Base-by-base conservation (phyloP, 805 yeast genomes). In the Blastobotrys robertii region DNA sequence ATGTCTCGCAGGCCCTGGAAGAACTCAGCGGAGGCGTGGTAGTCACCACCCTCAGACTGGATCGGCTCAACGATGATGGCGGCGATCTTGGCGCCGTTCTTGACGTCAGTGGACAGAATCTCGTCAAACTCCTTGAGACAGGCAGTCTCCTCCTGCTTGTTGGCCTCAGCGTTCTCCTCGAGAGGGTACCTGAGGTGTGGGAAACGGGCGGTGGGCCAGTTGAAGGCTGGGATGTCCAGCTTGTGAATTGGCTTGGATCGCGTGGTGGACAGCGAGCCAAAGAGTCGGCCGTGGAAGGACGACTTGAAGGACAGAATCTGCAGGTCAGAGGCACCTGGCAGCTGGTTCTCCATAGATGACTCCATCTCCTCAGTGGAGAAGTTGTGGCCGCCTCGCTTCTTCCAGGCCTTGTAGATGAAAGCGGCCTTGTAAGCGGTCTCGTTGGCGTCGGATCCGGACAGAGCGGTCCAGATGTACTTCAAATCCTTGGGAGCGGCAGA, bases 181-280 rank as follows among this genome's bases (percentile, higher is more conserved):
- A 87, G 73, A 46, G 97, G 97, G 64, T 86, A 88, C 64, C 79
- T 69, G 65, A 85, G 79, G 41, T 73, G 55, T 50, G 97, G 97
- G 70, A 80, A 88, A 50, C 85, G 86, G 44, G 96, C 96, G 63
- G 84, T 87, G 59, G 97, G 97, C 97, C 97, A 88, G 59, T 84
- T 77, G 70, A 88, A 88, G 5, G 95, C 79, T 48, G 97, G 97
- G 67, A 90, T 60, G 45, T 69, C 72, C 64, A 88, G 69, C 69
- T 90, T 88, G 72, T 88, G 97, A 55, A 90, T 76, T 52, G 97
- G 95, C 71, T 86, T 90, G 44, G 96, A 86, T 63, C 95, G 78
- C 33, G 97, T 88, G 51, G 85, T 77, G 5, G 95, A 83, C 36
- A 84, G 87, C 43, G 94, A 76, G 16, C 95, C 97, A 67, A 88